A percentile compares a stretch with the other conserved stretches of the same genome.
Evolutionary conservation across 2,329 filamentous ascomycete species (phyloP).

Genomic region (Pezicula neosporulosa): DNA sequence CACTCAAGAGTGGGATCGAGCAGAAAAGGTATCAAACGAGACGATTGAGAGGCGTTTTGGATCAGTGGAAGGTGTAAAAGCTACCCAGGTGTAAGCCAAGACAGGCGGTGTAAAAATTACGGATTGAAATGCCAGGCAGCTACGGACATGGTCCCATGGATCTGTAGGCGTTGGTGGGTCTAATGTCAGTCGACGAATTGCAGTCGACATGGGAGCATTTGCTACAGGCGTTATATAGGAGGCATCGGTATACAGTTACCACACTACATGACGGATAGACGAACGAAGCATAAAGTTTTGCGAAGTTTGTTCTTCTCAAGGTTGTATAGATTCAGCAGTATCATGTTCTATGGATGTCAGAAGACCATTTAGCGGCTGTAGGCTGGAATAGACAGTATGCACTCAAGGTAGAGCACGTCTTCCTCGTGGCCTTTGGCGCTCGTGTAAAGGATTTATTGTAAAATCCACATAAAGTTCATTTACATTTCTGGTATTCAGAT

Average conservation of each 20-base stretch:
- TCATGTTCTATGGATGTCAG: background rate
- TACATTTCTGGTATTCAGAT: too few species aligned
- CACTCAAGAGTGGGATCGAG: conserved; percentile 37
- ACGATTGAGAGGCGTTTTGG: conserved; percentile 25
- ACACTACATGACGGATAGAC: background rate
- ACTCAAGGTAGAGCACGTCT: too few species aligned
- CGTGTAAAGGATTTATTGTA: too few species aligned
- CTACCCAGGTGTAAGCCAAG: background rate
- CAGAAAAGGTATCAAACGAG: conserved; percentile 32
- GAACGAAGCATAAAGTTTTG: conserved; percentile 1
- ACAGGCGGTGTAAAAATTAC: background rate
- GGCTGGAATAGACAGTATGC: too few species aligned
- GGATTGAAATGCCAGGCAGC: background rate
- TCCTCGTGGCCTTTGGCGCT: too few species aligned
- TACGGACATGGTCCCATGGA: background rate
- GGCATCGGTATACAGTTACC: background rate
- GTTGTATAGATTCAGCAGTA: background rate
- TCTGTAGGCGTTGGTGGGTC: background rate
- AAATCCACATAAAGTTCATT: too few species aligned
- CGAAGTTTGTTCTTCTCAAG: background rate
- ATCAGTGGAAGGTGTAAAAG: background rate
- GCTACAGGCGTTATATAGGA: background rate
- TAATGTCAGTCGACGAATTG: background rate
- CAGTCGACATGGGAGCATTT: background rate
- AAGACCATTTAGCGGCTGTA: background rate